Evolutionary conservation across 805 yeast species (phyloP).

Genomic region (Lachancea lanzarotensis): DNA sequence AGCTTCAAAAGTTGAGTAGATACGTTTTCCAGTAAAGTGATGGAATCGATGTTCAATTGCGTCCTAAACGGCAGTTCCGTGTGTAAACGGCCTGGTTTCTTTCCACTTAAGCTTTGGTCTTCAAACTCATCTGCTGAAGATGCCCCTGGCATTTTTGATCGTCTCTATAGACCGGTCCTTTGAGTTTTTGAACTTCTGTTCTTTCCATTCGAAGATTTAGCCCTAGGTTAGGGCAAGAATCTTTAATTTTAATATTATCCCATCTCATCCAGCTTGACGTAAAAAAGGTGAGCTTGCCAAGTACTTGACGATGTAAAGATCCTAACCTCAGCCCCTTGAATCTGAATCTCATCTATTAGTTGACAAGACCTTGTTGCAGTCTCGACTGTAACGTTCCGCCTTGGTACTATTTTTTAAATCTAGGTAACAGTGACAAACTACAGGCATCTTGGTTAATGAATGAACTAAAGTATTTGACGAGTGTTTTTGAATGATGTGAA

Average conservation of each 20-base stretch:
- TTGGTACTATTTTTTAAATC: no score
- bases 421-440: no score
- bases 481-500: no score
- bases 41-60: constrained; percentile 57
- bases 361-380: no score
- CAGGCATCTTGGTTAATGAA: no score
- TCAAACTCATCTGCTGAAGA: background rate
- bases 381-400: no score
- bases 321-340: no score
- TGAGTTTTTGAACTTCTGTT: background rate
- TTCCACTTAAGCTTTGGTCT: background rate
- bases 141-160: background rate
- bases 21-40: constrained; percentile 75
- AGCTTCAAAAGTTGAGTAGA: constrained; percentile 73
- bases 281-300: no score
- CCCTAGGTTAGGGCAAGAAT: constrained; percentile 2
- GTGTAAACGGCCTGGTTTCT: constrained; percentile 17
- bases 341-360: no score
- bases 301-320: no score
- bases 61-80: constrained; percentile 39
- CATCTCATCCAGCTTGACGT: no score
- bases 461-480: no score
- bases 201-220: background rate
- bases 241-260: background rate
- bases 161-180: background rate